Base-by-base conservation (phyloP, 768 basidiomycete genomes). In the Thelephora ganbajun region DNA sequence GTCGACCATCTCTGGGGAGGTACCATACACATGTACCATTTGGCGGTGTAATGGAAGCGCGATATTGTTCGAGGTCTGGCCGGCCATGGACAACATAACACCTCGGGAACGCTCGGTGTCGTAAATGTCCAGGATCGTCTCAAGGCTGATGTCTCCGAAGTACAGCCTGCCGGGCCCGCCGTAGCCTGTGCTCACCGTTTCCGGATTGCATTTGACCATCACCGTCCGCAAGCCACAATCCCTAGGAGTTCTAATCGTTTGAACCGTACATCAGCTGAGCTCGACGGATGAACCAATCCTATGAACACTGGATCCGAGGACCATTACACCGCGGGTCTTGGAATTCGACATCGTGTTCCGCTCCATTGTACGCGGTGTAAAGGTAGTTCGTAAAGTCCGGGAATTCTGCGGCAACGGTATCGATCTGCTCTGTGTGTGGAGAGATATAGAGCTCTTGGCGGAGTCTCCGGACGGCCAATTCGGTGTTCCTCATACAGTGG, bases 201-300 rank as follows among this genome's bases (percentile, higher is more conserved):
- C 94, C 12, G 94, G 96, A 64, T 99, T 98, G 67, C 97, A 98
- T 69, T 99, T 98, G 69, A 98, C 86, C 94, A 98, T 99, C 64
- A 98, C 79, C 3, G 94, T 98, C 53, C 87, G 89, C 44, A 91
- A 68, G 14, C 93, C 92, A 58, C 87, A 82, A n/a, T 94, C 87
- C 53, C 93, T 89, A 23, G 98, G 72, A 0, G 96, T 98, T 55
- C 94, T 72, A 61, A 98, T 98, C 30, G 93, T 91, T 44, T 93
- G 83, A 46, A 99, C 94, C 13, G 94, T 94, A 63, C 94, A 98
- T 96, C 94, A 99, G 62, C 98, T 96, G 66, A 99, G 98, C 68
- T 99, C 94, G 64, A 99, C 94, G 3, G 93, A 97, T 2, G 94
- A 98, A 14, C 96, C 94, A 55, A 99, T 99, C 46, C 96, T 83